phyloP scores from a whole-genome alignment of 495 filamentous ascomycete species.

The Amorphotheca resinae region DNA sequence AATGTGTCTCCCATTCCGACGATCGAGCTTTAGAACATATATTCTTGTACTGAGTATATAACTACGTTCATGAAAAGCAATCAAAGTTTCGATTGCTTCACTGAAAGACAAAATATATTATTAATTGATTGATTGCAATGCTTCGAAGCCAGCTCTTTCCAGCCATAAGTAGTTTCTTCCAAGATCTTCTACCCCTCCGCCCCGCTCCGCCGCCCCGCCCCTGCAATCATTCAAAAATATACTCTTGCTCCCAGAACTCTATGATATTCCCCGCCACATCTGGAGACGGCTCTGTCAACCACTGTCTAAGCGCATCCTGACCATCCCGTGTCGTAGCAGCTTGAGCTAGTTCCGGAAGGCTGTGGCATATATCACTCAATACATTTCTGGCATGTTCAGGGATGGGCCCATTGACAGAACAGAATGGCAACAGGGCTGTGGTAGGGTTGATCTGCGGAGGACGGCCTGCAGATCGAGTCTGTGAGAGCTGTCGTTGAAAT shows the following conservation, averaged over 20 bases:
- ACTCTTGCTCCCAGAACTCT: constrained; percentile 38
- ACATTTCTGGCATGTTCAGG: constrained; percentile 32
- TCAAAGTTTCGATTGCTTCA: too few species aligned
- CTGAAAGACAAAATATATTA: too few species aligned
- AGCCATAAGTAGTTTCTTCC: too few species aligned
- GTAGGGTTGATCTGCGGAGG: constrained; percentile 11
- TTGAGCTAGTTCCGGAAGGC: constrained; percentile 34
- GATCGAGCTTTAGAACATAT: too few species aligned
- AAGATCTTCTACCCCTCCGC: too few species aligned
- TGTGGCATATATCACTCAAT: constrained; percentile 35
- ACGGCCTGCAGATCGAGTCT: neutral
- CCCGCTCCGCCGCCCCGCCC: too few species aligned
- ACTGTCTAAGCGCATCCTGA: constrained; percentile 24
- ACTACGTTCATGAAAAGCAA: too few species aligned
- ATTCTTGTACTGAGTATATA: too few species aligned
- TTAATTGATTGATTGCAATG: too few species aligned
- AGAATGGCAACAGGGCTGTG: constrained; percentile 33
- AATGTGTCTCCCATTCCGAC: neutral
- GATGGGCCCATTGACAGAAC: constrained; percentile 26
- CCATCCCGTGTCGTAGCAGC: constrained; percentile 25
- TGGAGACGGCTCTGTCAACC: constrained; percentile 23
- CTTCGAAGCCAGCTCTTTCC: too few species aligned
- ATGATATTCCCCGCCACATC: constrained; percentile 21
- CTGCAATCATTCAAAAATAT: constrained; percentile 8
- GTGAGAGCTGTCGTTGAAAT: constrained; percentile 15